These are phyloP conservation scores for Trichoderma asperelloides DNA, from an alignment of 495 filamentous ascomycete species.

Conservation along the genomic window DNA sequence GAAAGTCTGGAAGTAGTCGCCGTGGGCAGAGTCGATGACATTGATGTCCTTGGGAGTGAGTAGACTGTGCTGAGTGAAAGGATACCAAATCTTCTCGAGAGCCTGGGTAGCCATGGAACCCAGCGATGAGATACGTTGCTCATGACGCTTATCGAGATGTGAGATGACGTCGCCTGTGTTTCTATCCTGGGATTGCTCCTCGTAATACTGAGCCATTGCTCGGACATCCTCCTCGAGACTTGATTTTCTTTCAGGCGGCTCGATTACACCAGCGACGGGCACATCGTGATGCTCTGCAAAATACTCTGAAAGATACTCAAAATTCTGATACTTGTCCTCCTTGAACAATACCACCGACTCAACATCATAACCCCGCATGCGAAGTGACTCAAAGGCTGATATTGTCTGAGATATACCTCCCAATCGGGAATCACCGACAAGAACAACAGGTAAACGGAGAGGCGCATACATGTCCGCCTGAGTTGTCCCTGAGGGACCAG, in stretches of 20 bases:
- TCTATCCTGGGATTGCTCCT: constrained; percentile 26
- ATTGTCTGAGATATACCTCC: constrained; percentile 69
- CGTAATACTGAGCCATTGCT: constrained; percentile 52
- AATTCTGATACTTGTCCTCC: constrained; percentile 53
- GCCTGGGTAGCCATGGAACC: constrained; percentile 51
- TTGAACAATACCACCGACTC: constrained; percentile 55
- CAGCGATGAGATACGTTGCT: constrained; percentile 42
- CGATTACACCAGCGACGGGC: constrained; percentile 40
- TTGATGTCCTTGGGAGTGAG: constrained; percentile 50
- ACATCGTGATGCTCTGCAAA: constrained; percentile 49
- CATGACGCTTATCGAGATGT: constrained; percentile 40
- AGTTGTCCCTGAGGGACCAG: constrained; percentile 59
- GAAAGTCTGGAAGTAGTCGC: constrained; percentile 62
- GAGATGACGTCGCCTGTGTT: constrained; percentile 28
- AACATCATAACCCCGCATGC: constrained; percentile 66
- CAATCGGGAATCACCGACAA: constrained; percentile 60
- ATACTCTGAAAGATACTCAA: constrained; percentile 52
- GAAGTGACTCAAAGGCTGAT: constrained; percentile 64
- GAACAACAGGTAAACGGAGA: constrained; percentile 59
- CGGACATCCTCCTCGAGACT: constrained; percentile 35
- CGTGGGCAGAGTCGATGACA: constrained; percentile 65
- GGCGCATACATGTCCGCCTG: constrained; percentile 69
- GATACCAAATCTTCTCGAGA: constrained; percentile 61
- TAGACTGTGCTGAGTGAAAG: constrained; percentile 68
- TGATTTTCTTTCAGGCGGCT: constrained; percentile 37